Base-by-base conservation (phyloP, 2,329 filamentous ascomycete genomes). In the Xylariaceae sp. region DNA sequence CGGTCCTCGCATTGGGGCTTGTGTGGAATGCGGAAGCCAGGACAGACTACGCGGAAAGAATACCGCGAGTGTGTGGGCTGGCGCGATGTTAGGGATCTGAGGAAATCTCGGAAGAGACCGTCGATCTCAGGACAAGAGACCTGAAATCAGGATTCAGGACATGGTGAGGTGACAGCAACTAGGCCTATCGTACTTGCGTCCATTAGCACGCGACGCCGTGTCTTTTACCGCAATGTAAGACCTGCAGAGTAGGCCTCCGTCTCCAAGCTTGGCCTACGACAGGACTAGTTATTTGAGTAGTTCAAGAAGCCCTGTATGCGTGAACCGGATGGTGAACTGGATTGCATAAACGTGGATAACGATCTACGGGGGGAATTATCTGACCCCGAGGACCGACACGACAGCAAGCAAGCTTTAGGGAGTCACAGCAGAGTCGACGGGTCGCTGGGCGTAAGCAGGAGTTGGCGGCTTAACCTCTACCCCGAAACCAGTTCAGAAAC, bases 11-110 rank as follows among this genome's bases (percentile, higher is more conserved):
- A n/a, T 47, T 47, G 52, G 22, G 30, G 32, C 22, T 40, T 32
- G 46, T 22, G 32, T 46, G 37, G 37, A 36, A 21, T 3, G 15
- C 42, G n/a, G 18, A n/a, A 13, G 4, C 29, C 15, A 15, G 37
- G 7, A 22, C 29, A 18, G 19, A 37, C 10, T 32, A 47, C n/a
- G 55, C 48, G 51, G 55, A 55, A 55, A 47, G 16, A 40, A 43
- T 49, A 44, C 52, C 52, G 55, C 45, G 18, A 18, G 12, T 22
- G 40, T 39, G 34, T 15, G 41, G 39, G 22, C 29, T 5, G 26
- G n/a, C 12, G 30, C 26, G 22, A 21, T 22, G 42, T 16, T 30
- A 22, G 19, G 19, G 13, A 13, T 43, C 41, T 43, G 9, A 6
- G 37, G 19, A 19, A 16, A 40, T 18, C 37, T 6, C 10, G 19